These are phyloP conservation scores for Plasmodium relictum DNA, from an alignment of 169 alveolate species.

Conservation along the genomic window DNA sequence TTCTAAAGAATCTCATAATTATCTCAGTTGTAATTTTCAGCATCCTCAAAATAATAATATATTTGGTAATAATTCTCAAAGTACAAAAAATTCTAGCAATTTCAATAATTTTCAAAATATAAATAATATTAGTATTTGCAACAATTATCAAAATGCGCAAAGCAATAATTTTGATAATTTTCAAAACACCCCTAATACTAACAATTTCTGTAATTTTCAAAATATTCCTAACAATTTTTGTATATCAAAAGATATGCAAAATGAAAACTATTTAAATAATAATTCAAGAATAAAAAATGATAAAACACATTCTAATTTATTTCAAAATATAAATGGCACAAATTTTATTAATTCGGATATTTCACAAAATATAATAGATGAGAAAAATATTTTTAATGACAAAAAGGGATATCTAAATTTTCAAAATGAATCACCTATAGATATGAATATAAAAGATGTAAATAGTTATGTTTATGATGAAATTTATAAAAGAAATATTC, in stretches of 20 bases:
- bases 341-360: background rate
- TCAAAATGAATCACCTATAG: background rate
- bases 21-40: too few relatives aligned
- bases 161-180: background rate
- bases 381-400: too few relatives aligned
- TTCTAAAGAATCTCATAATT: too few relatives aligned
- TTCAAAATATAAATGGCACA: too few relatives aligned
- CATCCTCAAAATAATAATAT: too few relatives aligned
- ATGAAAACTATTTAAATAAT: background rate
- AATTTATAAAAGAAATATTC: constrained; percentile 7
- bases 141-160: background rate
- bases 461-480: constrained; percentile 11
- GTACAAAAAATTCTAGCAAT: too few relatives aligned
- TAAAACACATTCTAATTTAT: too few relatives aligned
- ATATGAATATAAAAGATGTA: constrained; percentile 20
- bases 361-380: too few relatives aligned
- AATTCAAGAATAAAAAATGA: background rate
- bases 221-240: background rate
- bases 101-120: background rate
- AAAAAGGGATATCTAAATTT: too few relatives aligned
- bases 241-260: background rate
- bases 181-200: background rate
- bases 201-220: background rate
- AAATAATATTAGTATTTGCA: background rate
- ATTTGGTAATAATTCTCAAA: too few relatives aligned